Evolutionary conservation across 768 basidiomycete genomes (phyloP).

Genomic region (Agaricus blazei): DNA sequence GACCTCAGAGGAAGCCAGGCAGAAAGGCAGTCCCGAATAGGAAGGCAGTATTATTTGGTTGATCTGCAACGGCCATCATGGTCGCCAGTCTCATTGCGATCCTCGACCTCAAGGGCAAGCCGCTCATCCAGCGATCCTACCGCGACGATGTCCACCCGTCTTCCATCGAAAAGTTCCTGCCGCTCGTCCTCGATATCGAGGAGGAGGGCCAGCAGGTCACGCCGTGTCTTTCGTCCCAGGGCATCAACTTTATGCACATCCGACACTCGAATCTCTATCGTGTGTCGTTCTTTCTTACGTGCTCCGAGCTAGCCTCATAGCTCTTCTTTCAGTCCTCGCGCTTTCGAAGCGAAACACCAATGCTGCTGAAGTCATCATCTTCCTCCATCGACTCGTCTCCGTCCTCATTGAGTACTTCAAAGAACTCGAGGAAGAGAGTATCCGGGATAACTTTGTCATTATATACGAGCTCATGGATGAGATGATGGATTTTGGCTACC

Average conservation of each 20-base stretch:
- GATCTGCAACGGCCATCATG: slow-evolving; percentile 2
- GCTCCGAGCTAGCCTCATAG: background rate
- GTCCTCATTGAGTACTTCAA: slow-evolving; percentile 99
- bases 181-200: slow-evolving; percentile 90
- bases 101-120: slow-evolving; percentile 97
- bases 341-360: slow-evolving; percentile 95
- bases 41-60: background rate
- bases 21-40: background rate
- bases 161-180: slow-evolving; percentile 90
- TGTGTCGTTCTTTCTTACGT: slow-evolving; percentile 34
- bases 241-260: slow-evolving; percentile 98
- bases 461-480: slow-evolving; percentile 99
- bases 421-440: slow-evolving; percentile 98
- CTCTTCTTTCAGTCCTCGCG: slow-evolving; percentile 44
- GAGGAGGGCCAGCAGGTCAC: slow-evolving; percentile 96
- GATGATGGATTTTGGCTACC: slow-evolving; percentile 99
- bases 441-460: slow-evolving; percentile 98
- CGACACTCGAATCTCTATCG: slow-evolving; percentile 96
- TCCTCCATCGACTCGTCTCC: slow-evolving; percentile 88
- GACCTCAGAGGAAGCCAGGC: too few species aligned
- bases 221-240: slow-evolving; percentile 93
- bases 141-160: slow-evolving; percentile 90
- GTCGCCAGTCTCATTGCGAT: slow-evolving; percentile 80
- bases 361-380: slow-evolving; percentile 93
- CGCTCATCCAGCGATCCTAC: slow-evolving; percentile 94